Evolutionary conservation across 2,329 filamentous ascomycete species (phyloP), one percentile per base, ranked within the genome.

Genomic region (Colletotrichum lindemuthianum): DNA sequence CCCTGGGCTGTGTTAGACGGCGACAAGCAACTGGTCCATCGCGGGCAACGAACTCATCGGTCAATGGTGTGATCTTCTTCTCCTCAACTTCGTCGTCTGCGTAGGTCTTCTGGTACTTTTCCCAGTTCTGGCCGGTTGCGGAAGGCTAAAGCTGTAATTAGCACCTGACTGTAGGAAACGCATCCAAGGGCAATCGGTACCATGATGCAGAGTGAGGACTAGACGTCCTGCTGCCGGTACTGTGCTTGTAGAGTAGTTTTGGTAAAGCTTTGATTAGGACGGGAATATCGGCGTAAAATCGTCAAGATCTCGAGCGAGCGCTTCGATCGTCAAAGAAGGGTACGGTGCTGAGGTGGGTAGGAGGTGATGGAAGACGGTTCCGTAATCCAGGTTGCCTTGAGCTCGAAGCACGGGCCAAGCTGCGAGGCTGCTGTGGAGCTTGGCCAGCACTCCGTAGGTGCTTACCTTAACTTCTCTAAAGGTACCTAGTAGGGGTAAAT

Each of bases 51-150:
- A 86, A 97, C 95, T 98, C 96, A 83, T 98, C 96, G 71, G 94
- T 91, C 68, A 99, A 84, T 70, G 96, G 96, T 66, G 93, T 95
- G 77, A 99, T 99, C 88, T 99, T 99, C 90, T 99, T 99, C 87
- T 99, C 96, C 78, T 97, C 93, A 79, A 94, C 85, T 79, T 98
- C 96, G 74, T 99, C 96, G 76, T 99, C 96, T 76, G 91, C 95
- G 76, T 92, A 99, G 76, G 90, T 94, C 87, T 98, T 97, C 83
- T 92, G 88, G 86, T 97, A 98, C 85, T 98, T 98, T 87, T 99
- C 96, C 96, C 96, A 99, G 87, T 88, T 92, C 80, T 86, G 82
- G 78, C 96, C 96, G 74, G 91, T 97, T 80, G 96, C 95, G 84
- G 92, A 95, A 86, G 94, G 94, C 94, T 97, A 88, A 43, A 51